Base-by-base conservation (phyloP, 495 filamentous ascomycete species). In the Cladorrhinum samala region DNA sequence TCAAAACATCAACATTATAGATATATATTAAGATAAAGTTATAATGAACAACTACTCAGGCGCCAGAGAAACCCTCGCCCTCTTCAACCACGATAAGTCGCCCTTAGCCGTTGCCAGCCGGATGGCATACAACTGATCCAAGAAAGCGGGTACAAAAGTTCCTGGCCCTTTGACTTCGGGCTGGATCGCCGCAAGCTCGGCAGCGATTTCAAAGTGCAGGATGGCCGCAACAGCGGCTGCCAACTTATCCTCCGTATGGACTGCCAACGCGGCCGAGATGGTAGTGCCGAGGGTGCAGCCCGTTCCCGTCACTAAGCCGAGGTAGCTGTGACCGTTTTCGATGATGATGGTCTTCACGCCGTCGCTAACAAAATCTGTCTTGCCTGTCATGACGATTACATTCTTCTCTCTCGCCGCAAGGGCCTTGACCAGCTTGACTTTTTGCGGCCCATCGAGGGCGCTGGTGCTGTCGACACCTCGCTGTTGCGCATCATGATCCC, bases 261-360 rank as follows among this genome's bases (percentile, higher is more conserved):
- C 78, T 3, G 86, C 84, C 21, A 95, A 58, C 60, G 83, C 85
- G 20, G 87, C 83, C 7, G 87, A 87, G 49, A 95, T 81, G 1
- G 85, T 79, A 2, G 89, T 91, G 6, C 91, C 91, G 8, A 98
- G 76, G 3, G 84, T 83, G 63, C 92, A 98, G 1, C 92, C 92
- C 48, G 83, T 92, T 48, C 92, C 93, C 0, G 92, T 96, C 18
- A 96, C 86, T 55, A 77, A 71, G n/a, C 84, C 86, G 0, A 96
- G 78, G 40, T 84, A 84, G 52, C 75, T 69, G 66, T 93, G 85
- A 1, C 93, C 92, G 63, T 96, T 95, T 16, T 74, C 68, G 9
- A 96, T 73, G 19, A 79, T 72, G 56, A 82, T 81, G 0, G 85
- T 85, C 8, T 73, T 73, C 24, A 64, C 61, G 3, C 91, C 91